phyloP scores from a whole-genome alignment of 768 basidiomycete genomes.

The Tulasnella sp. region DNA sequence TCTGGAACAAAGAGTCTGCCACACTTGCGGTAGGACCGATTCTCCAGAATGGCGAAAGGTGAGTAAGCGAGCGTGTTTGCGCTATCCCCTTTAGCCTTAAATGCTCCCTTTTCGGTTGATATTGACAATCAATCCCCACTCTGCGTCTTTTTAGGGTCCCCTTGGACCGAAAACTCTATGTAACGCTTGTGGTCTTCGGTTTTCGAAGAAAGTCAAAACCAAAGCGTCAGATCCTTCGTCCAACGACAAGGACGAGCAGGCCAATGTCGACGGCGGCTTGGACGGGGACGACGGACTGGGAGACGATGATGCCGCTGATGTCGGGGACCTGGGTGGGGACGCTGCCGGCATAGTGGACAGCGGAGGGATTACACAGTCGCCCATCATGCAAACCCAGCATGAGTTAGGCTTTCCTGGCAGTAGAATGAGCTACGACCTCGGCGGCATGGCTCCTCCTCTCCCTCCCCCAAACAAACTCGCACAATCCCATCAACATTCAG shows the following conservation, averaged over 20 bases:
- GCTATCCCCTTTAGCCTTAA: too few relatives aligned
- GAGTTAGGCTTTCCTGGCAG: neutral
- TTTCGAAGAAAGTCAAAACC: conserved; percentile 59
- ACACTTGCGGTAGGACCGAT: conserved; percentile 89
- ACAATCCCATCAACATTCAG: neutral
- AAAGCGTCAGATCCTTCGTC: conserved; percentile 9
- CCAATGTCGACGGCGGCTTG: neutral
- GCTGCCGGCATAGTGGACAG: neutral
- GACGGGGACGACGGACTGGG: neutral
- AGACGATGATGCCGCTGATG: neutral
- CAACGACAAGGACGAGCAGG: neutral
- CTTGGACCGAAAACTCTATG: conserved; percentile 95
- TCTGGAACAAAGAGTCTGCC: conserved; percentile 61
- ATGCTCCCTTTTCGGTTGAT: neutral
- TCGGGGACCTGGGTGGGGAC: neutral
- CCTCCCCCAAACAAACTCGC: neutral
- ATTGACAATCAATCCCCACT: neutral
- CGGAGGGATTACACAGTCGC: neutral
- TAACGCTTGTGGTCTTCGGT: conserved; percentile 90
- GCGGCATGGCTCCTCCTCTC: neutral
- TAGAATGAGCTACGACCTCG: neutral
- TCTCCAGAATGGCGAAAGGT: conserved; percentile 97
- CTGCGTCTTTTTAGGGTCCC: conserved; percentile 51
- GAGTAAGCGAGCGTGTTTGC: too few relatives aligned
- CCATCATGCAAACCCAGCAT: neutral